phyloP scores from a whole-genome alignment of 78 protist genomes.

The Mantamonas sphyraenae region DNA sequence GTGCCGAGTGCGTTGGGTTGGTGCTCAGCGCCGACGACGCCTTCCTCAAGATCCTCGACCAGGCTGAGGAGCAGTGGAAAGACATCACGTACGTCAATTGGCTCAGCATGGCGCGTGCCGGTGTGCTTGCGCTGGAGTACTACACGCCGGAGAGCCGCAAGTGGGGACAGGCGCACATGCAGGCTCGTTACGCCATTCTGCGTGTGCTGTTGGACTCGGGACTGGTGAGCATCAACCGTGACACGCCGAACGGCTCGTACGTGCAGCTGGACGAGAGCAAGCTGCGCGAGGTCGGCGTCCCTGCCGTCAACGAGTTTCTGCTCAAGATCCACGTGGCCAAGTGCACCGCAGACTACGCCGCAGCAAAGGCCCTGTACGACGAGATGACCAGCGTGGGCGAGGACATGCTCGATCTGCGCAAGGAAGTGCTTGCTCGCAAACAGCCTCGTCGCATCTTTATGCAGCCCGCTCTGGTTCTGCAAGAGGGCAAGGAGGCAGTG shows the following conservation, averaged over 20 bases:
- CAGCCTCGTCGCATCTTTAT: too few relatives aligned
- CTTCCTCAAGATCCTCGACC: slow-evolving; percentile 50
- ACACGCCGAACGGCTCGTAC: background rate
- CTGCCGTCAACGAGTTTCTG: slow-evolving; percentile 41
- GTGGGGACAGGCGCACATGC: slow-evolving; percentile 71
- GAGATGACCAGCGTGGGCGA: too few relatives aligned
- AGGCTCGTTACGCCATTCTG: slow-evolving; percentile 56
- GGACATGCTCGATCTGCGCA: too few relatives aligned
- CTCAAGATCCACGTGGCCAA: too few relatives aligned
- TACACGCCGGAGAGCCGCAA: slow-evolving; percentile 39
- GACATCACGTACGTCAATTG: slow-evolving; percentile 52
- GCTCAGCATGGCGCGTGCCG: slow-evolving; percentile 75
- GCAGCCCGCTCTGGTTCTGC: too few relatives aligned
- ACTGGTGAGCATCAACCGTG: background rate
- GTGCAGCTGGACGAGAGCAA: slow-evolving; percentile 38
- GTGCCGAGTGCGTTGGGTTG: slow-evolving; percentile 65
- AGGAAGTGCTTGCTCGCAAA: too few relatives aligned
- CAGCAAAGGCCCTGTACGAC: too few relatives aligned
- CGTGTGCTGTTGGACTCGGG: slow-evolving; percentile 46
- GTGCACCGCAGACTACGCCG: too few relatives aligned
- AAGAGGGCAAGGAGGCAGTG: too few relatives aligned
- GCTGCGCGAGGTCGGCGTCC: slow-evolving; percentile 43
- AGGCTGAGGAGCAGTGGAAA: slow-evolving; percentile 11
- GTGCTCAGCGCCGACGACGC: slow-evolving; percentile 24
- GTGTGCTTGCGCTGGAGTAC: slow-evolving; percentile 57